phyloP scores from a whole-genome alignment of 345 rosid genomes.

The Eucalyptus cladocalyx region DNA sequence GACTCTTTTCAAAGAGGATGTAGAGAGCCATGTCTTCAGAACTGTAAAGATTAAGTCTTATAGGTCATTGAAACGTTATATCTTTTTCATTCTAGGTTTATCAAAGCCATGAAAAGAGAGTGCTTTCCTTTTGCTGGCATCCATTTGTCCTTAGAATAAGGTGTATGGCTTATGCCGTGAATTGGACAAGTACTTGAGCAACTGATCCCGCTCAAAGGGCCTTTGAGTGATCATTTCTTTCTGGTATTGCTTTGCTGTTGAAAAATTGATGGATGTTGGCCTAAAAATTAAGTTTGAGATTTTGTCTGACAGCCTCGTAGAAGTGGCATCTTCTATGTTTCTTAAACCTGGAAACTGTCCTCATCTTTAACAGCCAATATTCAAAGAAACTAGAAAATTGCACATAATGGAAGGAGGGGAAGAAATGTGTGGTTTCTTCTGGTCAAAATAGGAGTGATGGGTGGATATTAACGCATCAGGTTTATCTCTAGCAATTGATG shows the following conservation, averaged over 20 bases:
- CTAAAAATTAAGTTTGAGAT: background rate
- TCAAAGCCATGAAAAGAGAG: background rate
- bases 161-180: background rate
- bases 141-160: background rate
- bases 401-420: background rate
- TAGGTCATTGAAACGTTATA: background rate
- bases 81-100: background rate
- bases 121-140: background rate
- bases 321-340: background rate
- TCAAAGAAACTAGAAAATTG: background rate
- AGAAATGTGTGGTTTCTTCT: background rate
- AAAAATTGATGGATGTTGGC: background rate
- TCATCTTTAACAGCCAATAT: background rate
- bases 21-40: background rate
- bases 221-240: background rate
- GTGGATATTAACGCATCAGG: background rate
- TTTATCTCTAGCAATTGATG: background rate
- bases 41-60: background rate
- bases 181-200: background rate
- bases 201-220: background rate
- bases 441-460: background rate
- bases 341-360: background rate
- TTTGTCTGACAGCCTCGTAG: background rate
- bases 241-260: background rate
- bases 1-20: background rate